Evolutionary conservation across 2,329 filamentous ascomycete genomes (phyloP).

Genomic region (Cercospora zeina): DNA sequence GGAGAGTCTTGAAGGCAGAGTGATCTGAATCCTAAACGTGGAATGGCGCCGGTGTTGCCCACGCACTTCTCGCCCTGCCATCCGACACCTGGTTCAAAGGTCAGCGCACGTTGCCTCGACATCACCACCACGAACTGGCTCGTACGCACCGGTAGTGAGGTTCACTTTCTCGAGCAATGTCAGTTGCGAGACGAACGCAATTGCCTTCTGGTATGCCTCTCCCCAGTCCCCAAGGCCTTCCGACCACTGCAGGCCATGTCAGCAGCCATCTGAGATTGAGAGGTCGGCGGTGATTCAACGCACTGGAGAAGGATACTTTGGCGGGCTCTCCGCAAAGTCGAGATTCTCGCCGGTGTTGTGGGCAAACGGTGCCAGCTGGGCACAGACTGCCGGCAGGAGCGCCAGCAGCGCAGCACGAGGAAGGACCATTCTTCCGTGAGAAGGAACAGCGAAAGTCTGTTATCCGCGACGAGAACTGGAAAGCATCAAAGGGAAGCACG

Average conservation of each 20-base stretch:
- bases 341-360: conserved; percentile 24
- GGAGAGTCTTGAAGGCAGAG: conserved; percentile 89
- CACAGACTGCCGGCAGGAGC: conserved; percentile 36
- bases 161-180: conserved; percentile 91
- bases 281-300: background rate
- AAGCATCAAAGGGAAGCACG: background rate
- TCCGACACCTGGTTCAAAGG: conserved; percentile 60
- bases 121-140: background rate
- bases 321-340: conserved; percentile 53
- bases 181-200: conserved; percentile 76
- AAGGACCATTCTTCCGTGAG: conserved; percentile 27
- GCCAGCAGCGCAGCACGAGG: conserved; percentile 33
- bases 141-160: conserved; percentile 65
- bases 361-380: conserved; percentile 33
- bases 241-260: conserved; percentile 60
- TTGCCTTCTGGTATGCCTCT: conserved; percentile 72
- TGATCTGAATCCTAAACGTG: conserved; percentile 66
- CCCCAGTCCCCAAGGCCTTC: conserved; percentile 72
- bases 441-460: background rate
- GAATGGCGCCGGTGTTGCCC: conserved; percentile 70
- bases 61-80: conserved; percentile 74
- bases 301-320: conserved; percentile 74
- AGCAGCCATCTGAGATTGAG: background rate
- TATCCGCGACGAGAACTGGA: background rate
- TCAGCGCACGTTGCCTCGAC: background rate